Evolutionary conservation across 2,329 filamentous ascomycete species (phyloP), one percentile per base, ranked within the genome.

Genomic region (Ophiostoma australiae): DNA sequence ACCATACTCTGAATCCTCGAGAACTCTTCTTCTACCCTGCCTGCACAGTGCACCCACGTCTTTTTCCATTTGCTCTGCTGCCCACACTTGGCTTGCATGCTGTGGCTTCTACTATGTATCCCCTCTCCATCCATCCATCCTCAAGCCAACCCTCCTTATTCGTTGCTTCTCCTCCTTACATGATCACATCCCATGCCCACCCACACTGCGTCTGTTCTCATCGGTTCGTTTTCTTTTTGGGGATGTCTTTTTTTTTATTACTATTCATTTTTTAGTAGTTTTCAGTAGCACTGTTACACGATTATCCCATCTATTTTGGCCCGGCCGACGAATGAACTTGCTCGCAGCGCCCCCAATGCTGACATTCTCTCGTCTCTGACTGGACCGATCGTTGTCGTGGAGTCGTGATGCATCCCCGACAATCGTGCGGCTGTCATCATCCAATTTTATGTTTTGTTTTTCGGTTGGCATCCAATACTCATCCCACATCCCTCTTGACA

Each of bases 391-490:
- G 5, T 27, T 66, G 8, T 6, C 35, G 20, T 39, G 33, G 8
- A 39, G 63, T 39, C 63, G 63, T 66, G 61, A 35, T 66, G 52
- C 23, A 58, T 58, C 52, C 27, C 23, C 52, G 52, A 58, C 23
- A 58, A 58, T 27, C 52, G 52, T 58, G 52, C 52, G 52, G 52
- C 52, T 58, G 52, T 58, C 23, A 13, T 13, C 23, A 58, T 27
- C 52, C 17, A 58, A 2, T 13, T 13, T 41, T 41, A 13, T 41
- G 39, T 13, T 13, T 13, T 41, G 8, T 41, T 41, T 10, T 41
- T 41, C n/a, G n/a, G n/a, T 41, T 41, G 39, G 15, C 10, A 17
- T 33, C 23, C 23, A 63, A 17, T 20, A 23, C 27, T 8, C 13
- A 15, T 33, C 27, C 58, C 58, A 15, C 33, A 20, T 37, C 31